Evolutionary conservation across 768 basidiomycete species (phyloP).

Genomic region (Sarcomyxa edulis): DNA sequence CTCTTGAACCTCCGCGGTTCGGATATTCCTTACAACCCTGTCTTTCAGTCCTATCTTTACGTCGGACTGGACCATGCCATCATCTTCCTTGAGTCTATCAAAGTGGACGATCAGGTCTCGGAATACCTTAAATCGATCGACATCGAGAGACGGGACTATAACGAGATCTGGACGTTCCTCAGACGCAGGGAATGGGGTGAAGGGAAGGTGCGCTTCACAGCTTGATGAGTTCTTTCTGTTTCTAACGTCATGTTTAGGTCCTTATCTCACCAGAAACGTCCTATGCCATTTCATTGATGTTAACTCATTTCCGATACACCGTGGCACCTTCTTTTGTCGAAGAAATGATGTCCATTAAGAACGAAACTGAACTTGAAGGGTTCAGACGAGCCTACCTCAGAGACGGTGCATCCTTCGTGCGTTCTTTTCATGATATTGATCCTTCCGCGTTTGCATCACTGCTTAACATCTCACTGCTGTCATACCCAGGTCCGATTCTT

Average conservation of each 20-base stretch:
- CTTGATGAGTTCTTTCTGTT: too few relatives aligned
- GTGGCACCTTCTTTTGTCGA: constrained; percentile 67
- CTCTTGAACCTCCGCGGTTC: constrained; percentile 83
- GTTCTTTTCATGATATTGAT: constrained; percentile 27
- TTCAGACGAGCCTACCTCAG: constrained; percentile 72
- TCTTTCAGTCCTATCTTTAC: constrained; percentile 86
- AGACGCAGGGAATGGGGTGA: constrained; percentile 71
- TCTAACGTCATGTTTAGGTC: constrained; percentile 30
- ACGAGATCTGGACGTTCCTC: constrained; percentile 75
- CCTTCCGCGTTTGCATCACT: constrained; percentile 8
- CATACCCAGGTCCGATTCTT: constrained; percentile 83
- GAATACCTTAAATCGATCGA: constrained; percentile 53
- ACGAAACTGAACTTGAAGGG: constrained; percentile 78
- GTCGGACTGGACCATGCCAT: constrained; percentile 55
- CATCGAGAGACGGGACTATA: constrained; percentile 63
- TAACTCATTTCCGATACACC: constrained; percentile 79
- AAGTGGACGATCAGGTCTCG: constrained; percentile 54
- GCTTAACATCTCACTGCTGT: constrained; percentile 5
- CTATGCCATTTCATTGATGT: constrained; percentile 80
- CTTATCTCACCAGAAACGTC: constrained; percentile 71
- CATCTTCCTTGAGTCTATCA: constrained; percentile 72
- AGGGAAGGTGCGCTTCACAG: constrained; percentile 60
- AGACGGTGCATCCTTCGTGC: constrained; percentile 81
- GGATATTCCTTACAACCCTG: constrained; percentile 88
- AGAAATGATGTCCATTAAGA: constrained; percentile 84